Conservation (phyloP, 1,284 basidiomycete genomes). For the Trichosporon ovoides region DNA sequence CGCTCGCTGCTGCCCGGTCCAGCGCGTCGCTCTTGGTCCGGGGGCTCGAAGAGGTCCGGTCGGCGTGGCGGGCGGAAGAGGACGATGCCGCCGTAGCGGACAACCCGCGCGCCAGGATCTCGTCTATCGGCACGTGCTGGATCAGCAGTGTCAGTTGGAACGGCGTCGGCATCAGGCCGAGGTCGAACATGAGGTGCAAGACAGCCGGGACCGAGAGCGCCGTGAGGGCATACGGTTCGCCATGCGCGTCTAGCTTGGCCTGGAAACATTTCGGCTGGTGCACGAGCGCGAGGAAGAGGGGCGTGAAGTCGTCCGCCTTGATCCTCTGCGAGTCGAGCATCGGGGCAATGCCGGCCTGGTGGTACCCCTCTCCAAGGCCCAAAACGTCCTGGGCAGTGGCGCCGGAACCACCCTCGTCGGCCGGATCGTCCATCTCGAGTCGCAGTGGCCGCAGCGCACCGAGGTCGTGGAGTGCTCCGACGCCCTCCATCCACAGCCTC, state of each 20-base stretch:
- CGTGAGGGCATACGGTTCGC: no score
- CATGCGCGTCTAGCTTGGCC: no score
- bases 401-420: no score
- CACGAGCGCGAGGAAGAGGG: slow-evolving; percentile 1
- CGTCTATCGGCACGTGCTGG: neutral
- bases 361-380: no score
- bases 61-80: no score
- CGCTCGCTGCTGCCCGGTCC: neutral
- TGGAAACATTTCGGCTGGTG: neutral
- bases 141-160: neutral
- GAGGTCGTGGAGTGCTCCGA: neutral
- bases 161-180: neutral
- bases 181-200: neutral
- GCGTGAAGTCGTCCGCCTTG: neutral
- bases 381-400: neutral
- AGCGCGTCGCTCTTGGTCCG: neutral
- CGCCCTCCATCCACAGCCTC: neutral
- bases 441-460: neutral
- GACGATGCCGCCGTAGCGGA: no score
- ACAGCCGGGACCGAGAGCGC: neutral
- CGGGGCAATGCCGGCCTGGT: no score
- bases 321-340: neutral
- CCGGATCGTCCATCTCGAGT: neutral
- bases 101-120: neutral
- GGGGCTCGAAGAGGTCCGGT: no score